Percentiles rank a stretch among this genome's conserved stretches.
These are phyloP conservation scores for Penicillium frequentans DNA, from an alignment of 2,329 filamentous ascomycete genomes.

Conservation along the genomic window DNA sequence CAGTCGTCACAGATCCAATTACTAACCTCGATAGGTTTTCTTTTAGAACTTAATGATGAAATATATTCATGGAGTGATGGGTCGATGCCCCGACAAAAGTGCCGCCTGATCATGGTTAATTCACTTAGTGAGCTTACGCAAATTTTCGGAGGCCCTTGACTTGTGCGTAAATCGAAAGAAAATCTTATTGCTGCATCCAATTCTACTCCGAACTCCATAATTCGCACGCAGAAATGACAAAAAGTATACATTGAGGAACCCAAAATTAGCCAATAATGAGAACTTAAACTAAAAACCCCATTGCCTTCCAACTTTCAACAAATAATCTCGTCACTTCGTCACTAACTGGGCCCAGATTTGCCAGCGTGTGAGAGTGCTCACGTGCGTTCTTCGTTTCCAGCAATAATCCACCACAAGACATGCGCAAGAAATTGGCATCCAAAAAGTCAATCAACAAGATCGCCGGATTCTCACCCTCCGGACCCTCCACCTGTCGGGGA, in stretches of 20 bases:
- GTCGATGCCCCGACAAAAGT: too few relatives aligned
- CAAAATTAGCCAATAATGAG: neutral
- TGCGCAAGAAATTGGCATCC: conserved; percentile 38
- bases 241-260: neutral
- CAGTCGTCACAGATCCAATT: too few relatives aligned
- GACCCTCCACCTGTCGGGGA: neutral
- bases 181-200: too few relatives aligned
- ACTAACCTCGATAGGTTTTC: too few relatives aligned
- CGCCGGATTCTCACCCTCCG: conserved; percentile 29
- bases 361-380: conserved; percentile 39
- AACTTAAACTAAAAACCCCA: conserved; percentile 20
- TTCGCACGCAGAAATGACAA: neutral
- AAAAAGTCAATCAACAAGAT: conserved; percentile 31
- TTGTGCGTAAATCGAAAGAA: too few relatives aligned
- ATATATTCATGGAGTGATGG: too few relatives aligned
- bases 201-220: neutral
- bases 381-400: conserved; percentile 36
- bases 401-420: conserved; percentile 49
- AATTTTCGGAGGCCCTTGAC: too few relatives aligned
- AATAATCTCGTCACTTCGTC: conserved; percentile 34
- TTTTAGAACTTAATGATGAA: too few relatives aligned
- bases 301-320: conserved; percentile 36
- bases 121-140: too few relatives aligned
- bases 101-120: too few relatives aligned
- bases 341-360: conserved; percentile 32